Evolutionary conservation across 140 eudicot species (phyloP).

Genomic region (Anethum foeniculum): DNA sequence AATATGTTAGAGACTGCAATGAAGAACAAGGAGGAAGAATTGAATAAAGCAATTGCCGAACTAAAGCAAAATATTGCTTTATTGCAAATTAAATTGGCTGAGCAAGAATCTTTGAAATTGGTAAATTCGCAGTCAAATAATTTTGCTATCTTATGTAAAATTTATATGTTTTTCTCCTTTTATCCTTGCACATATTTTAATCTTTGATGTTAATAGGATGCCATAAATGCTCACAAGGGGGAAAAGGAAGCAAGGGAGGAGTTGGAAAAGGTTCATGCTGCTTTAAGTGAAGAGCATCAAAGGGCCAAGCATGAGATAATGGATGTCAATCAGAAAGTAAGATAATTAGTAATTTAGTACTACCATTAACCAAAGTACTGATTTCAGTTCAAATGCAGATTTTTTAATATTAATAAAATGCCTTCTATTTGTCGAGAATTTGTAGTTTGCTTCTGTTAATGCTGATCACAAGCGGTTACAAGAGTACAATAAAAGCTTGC

Average conservation of each 20-base stretch:
- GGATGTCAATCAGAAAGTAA: slow-evolving; percentile 63
- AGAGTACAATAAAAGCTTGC: slow-evolving; percentile 84
- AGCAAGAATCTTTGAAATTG: slow-evolving; percentile 58
- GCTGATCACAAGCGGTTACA: slow-evolving; percentile 70
- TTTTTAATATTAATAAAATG: not conserved
- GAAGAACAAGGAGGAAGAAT: slow-evolving; percentile 43
- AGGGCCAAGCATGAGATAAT: slow-evolving; percentile 43
- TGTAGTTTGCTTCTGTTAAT: slow-evolving; percentile 61
- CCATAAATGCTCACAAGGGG: slow-evolving; percentile 42
- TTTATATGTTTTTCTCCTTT: not conserved
- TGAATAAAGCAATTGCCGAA: slow-evolving; percentile 38
- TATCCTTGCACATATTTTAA: not conserved
- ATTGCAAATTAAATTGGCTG: slow-evolving; percentile 53
- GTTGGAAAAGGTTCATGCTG: slow-evolving; percentile 51
- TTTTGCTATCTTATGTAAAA: slow-evolving; percentile 1
- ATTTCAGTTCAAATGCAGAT: not conserved
- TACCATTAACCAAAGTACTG: not conserved
- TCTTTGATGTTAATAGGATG: slow-evolving; percentile 37
- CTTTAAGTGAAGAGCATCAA: slow-evolving; percentile 51
- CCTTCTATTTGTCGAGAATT: not conserved
- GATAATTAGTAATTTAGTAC: not conserved
- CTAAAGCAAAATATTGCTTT: slow-evolving; percentile 39
- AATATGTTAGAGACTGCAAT: slow-evolving; percentile 36
- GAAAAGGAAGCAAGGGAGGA: slow-evolving; percentile 59
- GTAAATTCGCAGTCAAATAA: slow-evolving; percentile 26